Base-by-base conservation (phyloP, 352 stramenopile species). In the Pythium phragmiticola region DNA sequence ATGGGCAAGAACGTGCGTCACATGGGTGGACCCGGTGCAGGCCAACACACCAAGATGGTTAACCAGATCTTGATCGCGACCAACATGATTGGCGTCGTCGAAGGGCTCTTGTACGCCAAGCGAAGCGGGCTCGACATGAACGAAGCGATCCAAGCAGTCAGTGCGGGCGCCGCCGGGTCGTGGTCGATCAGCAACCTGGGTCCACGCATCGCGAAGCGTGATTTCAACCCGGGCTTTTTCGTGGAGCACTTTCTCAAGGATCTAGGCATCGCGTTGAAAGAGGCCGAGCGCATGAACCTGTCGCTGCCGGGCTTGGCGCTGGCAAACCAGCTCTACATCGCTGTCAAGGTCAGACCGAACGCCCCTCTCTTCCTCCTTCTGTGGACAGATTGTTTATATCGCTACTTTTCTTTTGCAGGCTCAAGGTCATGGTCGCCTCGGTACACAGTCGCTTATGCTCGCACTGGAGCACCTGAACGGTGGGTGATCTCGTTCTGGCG, bases 11-110 rank as follows among this genome's bases (percentile, higher is more conserved):
- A 94, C 41, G 77, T 97, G 60, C 81, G 84, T 11, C 87, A 96
- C 71, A 96, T 96, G 84, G 90, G 90, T 28, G 75, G 75, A 12
- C 60, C 88, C 17, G 90, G 89, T 4, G 77, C 85, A 36, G 90
- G 90, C 0, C 88, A 97, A 61, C 84, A 95, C 66, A 96, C 89
- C 17, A 97, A 97, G 77, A 95, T 96, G 87, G 88, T 97, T 57
- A 97, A 97, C 70, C 90, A 98, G 63, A 91, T 94, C 64, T 60
- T 94, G 68, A 95, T 95, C 57, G 80, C 84, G 42, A 92, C 84
- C 47, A 92, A 88, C 65, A 95, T 95, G 87, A 93, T 96, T 54
- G 90, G 89, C 36, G 84, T 96, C 14, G 84, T 90, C 14, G 90
- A 97, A 74, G 82, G 88, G 7, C 67, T 97, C 54, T 60, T 97